A percentile compares a stretch with the other conserved stretches of the same genome.
Evolutionary conservation across 352 stramenopile species (phyloP).

Genomic region (Peronospora belbahrii): DNA sequence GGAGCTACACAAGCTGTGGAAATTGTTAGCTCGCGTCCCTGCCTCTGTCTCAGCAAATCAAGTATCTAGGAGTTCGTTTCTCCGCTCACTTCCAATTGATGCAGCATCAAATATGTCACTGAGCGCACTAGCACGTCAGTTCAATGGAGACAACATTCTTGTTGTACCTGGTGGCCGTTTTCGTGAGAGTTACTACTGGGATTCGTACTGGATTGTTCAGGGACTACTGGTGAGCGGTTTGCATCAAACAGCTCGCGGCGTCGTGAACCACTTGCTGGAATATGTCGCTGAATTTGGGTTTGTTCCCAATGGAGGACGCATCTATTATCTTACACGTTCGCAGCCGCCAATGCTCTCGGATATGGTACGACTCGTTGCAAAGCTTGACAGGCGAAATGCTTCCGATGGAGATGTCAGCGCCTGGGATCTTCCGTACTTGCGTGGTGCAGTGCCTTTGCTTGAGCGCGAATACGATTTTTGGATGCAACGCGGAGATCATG

Average conservation of each 20-base stretch:
- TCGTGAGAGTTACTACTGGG: constrained; percentile 90
- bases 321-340: constrained; percentile 88
- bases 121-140: constrained; percentile 8
- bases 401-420: constrained; percentile 20
- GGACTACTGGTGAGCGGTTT: constrained; percentile 77
- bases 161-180: constrained; percentile 87
- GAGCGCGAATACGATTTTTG: constrained; percentile 78
- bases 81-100: constrained; percentile 30
- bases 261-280: constrained; percentile 84
- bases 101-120: constrained; percentile 2
- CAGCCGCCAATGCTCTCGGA: constrained; percentile 88
- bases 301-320: constrained; percentile 83
- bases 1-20: constrained; percentile 71
- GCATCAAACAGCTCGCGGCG: constrained; percentile 53
- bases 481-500: constrained; percentile 54
- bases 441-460: constrained; percentile 41
- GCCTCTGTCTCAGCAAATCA: constrained; percentile 2
- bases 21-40: constrained; percentile 40
- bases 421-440: constrained; percentile 45
- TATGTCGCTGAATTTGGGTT: constrained; percentile 82
- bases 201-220: constrained; percentile 89
- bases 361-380: constrained; percentile 62
- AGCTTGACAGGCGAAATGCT: constrained; percentile 1
- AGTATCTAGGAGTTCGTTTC: constrained; percentile 15
- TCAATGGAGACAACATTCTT: constrained; percentile 41